Evolutionary conservation across 2,329 filamentous ascomycete genomes (phyloP), one percentile per base, ranked within the genome.

Genomic region (Monosporascus sp.): DNA sequence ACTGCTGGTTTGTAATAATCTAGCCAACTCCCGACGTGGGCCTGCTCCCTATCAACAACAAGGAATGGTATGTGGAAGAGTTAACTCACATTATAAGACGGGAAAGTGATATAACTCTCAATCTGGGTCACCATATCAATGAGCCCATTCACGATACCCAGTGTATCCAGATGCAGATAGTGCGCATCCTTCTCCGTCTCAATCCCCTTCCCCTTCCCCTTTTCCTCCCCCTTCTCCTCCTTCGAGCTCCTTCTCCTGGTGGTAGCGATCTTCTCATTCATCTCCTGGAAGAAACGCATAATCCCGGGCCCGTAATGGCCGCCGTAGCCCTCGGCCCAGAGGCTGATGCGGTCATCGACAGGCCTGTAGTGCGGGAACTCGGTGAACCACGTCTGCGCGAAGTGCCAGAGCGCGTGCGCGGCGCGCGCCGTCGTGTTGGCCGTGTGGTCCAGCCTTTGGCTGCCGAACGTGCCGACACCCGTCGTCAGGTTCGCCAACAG

Each of bases 81-180:
- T 79, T 78, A 79, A 50, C 48, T 46, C 19, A 50, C 45, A 27
- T 44, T 43, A n/a, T 31, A 37, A 14, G 38, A 54, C 58, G 37
- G 37, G 60, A 63, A 66, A 58, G 78, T 79, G 60, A 43, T 43
- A 43, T 19, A 43, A 43, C 19, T 24, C 19, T 43, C 40, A 3
- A 74, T 73, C 68, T 90, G 85, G 1, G 84, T 74, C 31, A 83
- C 66, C 59, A 80, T 76, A 63, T 91, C 88, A 37, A 91, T 73
- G 58, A 86, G 82, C 14, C 86, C 87, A 65, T 91, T 89, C 54
- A 89, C 74, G 54, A 91, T 87, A 22, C 87, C 86, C 0, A 91
- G 69, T 0, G 86, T 81, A 16, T 72, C 73, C 8, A 91, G 73
- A 51, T 80, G 78, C 48, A 88, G 40, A 20, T 43, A 43, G 3